These are phyloP conservation scores for Crucihimalaya himalaica DNA, from an alignment of 345 rosid species.

Conservation along the genomic window DNA sequence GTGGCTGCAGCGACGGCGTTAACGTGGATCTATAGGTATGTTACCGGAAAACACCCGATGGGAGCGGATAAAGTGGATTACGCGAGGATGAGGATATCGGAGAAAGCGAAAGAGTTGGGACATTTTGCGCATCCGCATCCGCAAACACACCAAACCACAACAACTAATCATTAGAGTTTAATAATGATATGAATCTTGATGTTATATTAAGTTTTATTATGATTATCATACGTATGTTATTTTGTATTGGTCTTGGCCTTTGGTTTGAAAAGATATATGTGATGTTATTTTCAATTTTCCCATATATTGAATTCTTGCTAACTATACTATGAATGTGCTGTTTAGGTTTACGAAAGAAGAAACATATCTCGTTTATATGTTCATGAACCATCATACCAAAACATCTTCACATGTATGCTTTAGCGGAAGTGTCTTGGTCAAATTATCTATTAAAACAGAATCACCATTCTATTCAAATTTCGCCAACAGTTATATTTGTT, in stretches of 20 bases:
- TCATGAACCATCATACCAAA: no score
- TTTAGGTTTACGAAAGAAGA: no score
- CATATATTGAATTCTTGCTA: neutral
- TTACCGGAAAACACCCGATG: slow-evolving; percentile 60
- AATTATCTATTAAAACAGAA: no score
- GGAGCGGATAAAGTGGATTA: slow-evolving; percentile 66
- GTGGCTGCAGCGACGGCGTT: slow-evolving; percentile 54
- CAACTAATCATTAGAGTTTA: neutral
- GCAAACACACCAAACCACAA: slow-evolving; percentile 41
- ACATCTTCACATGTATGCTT: no score
- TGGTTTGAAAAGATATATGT: neutral
- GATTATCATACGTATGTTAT: neutral
- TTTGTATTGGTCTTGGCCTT: neutral
- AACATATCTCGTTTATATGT: no score
- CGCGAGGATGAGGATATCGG: slow-evolving; percentile 48
- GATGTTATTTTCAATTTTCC: neutral
- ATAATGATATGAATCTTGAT: neutral
- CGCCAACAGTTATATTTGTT: no score
- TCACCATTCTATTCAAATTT: no score
- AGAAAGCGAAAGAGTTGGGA: slow-evolving; percentile 60
- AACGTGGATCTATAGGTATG: slow-evolving; percentile 66
- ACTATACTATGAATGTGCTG: no score
- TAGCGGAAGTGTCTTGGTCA: no score
- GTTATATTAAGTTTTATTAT: neutral
- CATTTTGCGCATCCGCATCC: slow-evolving; percentile 54